Percentiles rank a stretch among this genome's conserved stretches.
phyloP scores from a whole-genome alignment of 31 red algal species.

The Odonthalia washingtoniensis region DNA sequence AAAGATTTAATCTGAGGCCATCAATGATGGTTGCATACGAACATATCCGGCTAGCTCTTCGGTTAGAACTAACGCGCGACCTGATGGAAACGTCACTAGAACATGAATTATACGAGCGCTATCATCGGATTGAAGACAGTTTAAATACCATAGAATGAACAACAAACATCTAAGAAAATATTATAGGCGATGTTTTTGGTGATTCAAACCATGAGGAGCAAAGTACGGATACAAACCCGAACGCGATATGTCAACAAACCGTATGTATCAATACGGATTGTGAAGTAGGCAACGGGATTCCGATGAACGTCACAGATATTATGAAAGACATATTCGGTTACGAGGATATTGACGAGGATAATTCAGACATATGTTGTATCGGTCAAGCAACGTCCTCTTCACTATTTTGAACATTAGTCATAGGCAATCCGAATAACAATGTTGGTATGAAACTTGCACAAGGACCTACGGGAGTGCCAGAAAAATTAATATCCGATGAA shows the following conservation, averaged over 20 bases:
- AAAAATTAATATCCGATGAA: neutral
- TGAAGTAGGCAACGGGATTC: neutral
- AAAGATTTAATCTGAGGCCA: neutral
- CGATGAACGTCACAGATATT: neutral
- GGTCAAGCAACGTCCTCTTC: neutral
- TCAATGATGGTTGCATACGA: slow-evolving; percentile 15
- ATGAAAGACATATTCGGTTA: neutral
- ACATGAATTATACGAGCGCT: no score
- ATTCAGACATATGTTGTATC: neutral
- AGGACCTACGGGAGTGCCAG: neutral
- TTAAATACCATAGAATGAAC: neutral
- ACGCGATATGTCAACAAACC: neutral
- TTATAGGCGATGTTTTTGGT: neutral
- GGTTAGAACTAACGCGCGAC: neutral
- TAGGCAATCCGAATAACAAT: neutral
- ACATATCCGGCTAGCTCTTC: neutral
- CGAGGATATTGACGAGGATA: neutral
- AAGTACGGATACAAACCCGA: neutral
- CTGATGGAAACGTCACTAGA: neutral
- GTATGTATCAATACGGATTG: neutral
- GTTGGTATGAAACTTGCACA: neutral
- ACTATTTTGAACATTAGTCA: neutral
- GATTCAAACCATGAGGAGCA: neutral
- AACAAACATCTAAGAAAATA: neutral
- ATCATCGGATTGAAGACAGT: neutral